Base-by-base conservation (phyloP, 2,329 filamentous ascomycete species). In the Arthrobotrys sinensis region DNA sequence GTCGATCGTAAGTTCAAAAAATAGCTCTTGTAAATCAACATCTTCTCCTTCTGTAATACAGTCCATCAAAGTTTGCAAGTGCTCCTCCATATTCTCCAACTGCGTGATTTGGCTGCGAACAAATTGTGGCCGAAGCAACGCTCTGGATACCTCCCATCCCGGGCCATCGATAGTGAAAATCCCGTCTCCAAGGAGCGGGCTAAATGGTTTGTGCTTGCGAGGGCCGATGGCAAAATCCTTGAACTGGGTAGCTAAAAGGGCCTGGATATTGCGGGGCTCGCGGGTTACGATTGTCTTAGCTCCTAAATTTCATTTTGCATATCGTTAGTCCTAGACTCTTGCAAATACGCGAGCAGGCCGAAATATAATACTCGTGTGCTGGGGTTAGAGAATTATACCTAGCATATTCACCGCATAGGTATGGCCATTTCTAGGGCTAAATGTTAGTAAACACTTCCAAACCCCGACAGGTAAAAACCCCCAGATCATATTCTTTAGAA, bases 1-100 rank as follows among this genome's bases (percentile, higher is more conserved):
- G 78, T 92, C 90, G 40, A 79, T 72, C 36, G 90, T 91, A 81
- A 91, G 86, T 67, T 87, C 86, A 81, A 91, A 91, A 81, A 92
- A 90, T 7, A 91, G 83, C 8, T 88, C 86, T 80, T 89, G 88
- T 28, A 92, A 84, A 80, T 92, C 88, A 8, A 92, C 86, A 53
- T 90, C 87, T 71, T 88, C 84, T 0, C 82, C 82, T 0, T 90
- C 4, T 28, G 19, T 16, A 7, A 93, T 86, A 21, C 87, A 86
- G n/a, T 86, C 85, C 71, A 93, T 84, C 28, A 87, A 85, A 8
- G 71, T 65, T 21, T 55, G 40, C 21, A 81, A 67, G 63, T 82
- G 80, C 3, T 72, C 38, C 50, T 80, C 75, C 8, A 81, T 67
- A 28, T 79, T 80, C 10, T 81, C 79, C 14, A 80, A 28, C 6